A percentile compares a stretch with the other conserved stretches of the same genome.
Conservation (phyloP, 2,329 filamentous ascomycete genomes). For the Venturia nashicola region DNA sequence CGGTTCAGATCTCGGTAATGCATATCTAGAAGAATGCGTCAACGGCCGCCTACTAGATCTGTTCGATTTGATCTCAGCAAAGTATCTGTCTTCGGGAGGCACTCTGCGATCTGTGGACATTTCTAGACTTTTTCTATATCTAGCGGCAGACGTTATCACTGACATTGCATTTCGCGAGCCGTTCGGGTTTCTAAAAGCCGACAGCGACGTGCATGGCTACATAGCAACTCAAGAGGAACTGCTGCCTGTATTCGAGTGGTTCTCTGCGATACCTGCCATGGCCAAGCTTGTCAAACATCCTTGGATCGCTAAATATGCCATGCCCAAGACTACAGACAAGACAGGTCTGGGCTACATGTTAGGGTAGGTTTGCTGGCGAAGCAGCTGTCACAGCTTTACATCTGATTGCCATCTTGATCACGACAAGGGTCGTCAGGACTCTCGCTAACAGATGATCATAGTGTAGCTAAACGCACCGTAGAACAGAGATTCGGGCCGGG, state of each 20-base stretch:
- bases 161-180: slow-evolving; percentile 29
- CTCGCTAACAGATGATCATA: slow-evolving; percentile 21
- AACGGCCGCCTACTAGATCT: slow-evolving; percentile 23
- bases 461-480: slow-evolving; percentile 15
- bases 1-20: slow-evolving; percentile 24
- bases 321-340: slow-evolving; percentile 11
- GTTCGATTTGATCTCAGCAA: slow-evolving; percentile 20
- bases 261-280: slow-evolving; percentile 1
- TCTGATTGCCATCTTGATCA: neutral
- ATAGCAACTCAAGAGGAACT: slow-evolving; percentile 1
- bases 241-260: slow-evolving; percentile 6
- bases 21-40: slow-evolving; percentile 24
- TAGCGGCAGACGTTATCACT: slow-evolving; percentile 30
- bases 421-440: neutral
- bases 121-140: slow-evolving; percentile 23
- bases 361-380: slow-evolving; percentile 4
- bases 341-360: slow-evolving; percentile 12
- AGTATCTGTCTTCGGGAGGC: slow-evolving; percentile 22
- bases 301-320: neutral
- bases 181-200: slow-evolving; percentile 36
- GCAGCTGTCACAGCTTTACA: no score
- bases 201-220: slow-evolving; percentile 38
- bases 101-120: slow-evolving; percentile 23
- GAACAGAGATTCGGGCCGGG: slow-evolving; percentile 33
- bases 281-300: slow-evolving; percentile 3